Evolutionary conservation across 1,139 yeast species (phyloP), one percentile per base, ranked within the genome.

Genomic region (Saccharomyces hybrid): DNA sequence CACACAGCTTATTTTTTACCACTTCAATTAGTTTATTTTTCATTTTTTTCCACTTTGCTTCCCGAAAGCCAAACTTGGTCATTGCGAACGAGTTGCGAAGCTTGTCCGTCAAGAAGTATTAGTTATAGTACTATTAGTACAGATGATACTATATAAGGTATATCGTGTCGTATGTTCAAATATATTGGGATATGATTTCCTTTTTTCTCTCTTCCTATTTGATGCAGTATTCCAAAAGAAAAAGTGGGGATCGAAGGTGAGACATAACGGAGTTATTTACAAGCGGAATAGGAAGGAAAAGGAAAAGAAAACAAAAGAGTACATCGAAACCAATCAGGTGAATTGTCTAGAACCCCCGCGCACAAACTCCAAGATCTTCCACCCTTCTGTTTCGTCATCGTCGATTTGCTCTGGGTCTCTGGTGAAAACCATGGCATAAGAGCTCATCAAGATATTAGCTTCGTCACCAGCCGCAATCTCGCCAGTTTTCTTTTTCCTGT

Each of bases 401-500:
- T 85, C 96, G 69, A 95, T 83, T 60, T 91, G 91, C 71, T 91
- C 99, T 9, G 97, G 91, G 54, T 88, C 77, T 73, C 99, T 82
- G 28, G 99, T 90, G 66, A 95, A 78, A 29, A 93, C 99, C 91
- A 95, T 85, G 50, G 97, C 98, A 70, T 95, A 95, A 13, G 96
- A 86, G 65, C 96, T 86, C 78, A 89, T 80, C 71, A 89, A 85
- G 62, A 95, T 90, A 72, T 89, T 90, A 67, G 93, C 96, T 69
- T 90, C 97, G 51, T 93, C 83, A 64, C 99, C 99, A 9, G 99
- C 99, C 56, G 93, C 96, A 57, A 95, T 79, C 71, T 93, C 96
- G 51, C 96, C 97, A 41, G 97, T 86, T 75, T 90, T 90, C 60
- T 84, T 82, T 70, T 88, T 88, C 75, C 91, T 86, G 77, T 84